phyloP scores from a whole-genome alignment of 1,284 basidiomycete genomes.

The Ganoderma meredithae region DNA sequence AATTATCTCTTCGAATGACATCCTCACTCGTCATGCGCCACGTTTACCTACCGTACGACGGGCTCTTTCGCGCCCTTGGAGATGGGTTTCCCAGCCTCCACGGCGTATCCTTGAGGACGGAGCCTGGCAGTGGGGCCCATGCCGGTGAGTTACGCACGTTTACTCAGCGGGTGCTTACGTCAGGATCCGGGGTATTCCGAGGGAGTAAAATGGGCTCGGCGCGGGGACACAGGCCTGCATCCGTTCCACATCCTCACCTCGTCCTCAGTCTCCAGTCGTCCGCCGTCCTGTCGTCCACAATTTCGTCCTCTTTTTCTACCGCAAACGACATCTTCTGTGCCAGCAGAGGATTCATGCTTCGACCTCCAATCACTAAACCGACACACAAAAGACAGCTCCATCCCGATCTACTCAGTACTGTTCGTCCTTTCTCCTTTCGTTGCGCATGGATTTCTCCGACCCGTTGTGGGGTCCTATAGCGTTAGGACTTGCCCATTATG shows the following conservation, averaged over 20 bases:
- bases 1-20: slow-evolving; percentile 55
- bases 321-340: slow-evolving; percentile 68
- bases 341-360: slow-evolving; percentile 90
- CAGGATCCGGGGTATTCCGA: slow-evolving; percentile 30
- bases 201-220: slow-evolving; percentile 28
- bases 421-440: slow-evolving; percentile 44
- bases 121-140: not conserved
- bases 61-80: not conserved
- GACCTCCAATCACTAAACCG: slow-evolving; percentile 77
- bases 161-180: slow-evolving; percentile 33
- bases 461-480: slow-evolving; percentile 48
- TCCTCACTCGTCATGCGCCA: not conserved
- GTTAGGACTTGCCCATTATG: slow-evolving; percentile 78
- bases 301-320: slow-evolving; percentile 63
- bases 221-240: slow-evolving; percentile 13
- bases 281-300: slow-evolving; percentile 54
- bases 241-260: slow-evolving; percentile 29
- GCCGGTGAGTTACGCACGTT: slow-evolving; percentile 27
- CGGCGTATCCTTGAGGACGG: not conserved
- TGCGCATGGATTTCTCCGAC: slow-evolving; percentile 1
- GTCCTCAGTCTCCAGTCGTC: slow-evolving; percentile 24
- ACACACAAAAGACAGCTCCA: slow-evolving; percentile 68
- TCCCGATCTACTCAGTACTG: slow-evolving; percentile 65
- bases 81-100: not conserved
- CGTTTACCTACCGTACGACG: not conserved